Evolutionary conservation across 108 stramenopile species (phyloP), one percentile per base, ranked within the genome.

Genomic region (Nitzschia inconspicua): DNA sequence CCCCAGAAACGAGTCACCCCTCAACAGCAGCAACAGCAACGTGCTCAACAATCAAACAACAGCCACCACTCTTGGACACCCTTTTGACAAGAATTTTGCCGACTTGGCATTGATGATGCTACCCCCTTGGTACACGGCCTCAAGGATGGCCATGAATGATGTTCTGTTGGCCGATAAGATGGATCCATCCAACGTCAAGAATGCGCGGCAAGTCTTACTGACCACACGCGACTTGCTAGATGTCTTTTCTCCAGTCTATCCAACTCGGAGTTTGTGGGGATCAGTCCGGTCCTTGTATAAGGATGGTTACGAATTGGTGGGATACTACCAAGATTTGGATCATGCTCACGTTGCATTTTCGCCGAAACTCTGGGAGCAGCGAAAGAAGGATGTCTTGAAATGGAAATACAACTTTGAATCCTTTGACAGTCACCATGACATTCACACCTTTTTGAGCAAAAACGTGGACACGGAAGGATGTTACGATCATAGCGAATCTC

Each of bases 161-260:
- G 40, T 27, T 42, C 37, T 20, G 0, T n/a, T n/a, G n/a, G 27
- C 27, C 25, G 24, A 57, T 3, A 18, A 28, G 14, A 47, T 9
- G 34, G 22, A 55, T 3, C 56, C 56, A 6, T 19, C 16, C 0
- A 7, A 40, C 6, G 39, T 41, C n/a, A 8, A 16, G 6, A 8
- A 23, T 5, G n/a, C 27, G 7, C 56, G 56, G 3, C 18, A 23
- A 8, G 39, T 25, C 3, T 23, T 57, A 26, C 23, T 57, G 25
- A 57, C 41, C 14, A 41, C 56, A 0, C 14, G 56, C 1, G 56
- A 57, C 26, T 35, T 57, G 40, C 10, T 57, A 4, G 56, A 57
- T 41, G 56, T 57, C 24, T 57, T 57, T 57, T 23, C 39, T 11
- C 56, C 56, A 3, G 56, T 57, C 37, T 57, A 41, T 57, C 40